Conservation (phyloP, 2,329 filamentous ascomycete species). For the Chalaropsis ovoidea region DNA sequence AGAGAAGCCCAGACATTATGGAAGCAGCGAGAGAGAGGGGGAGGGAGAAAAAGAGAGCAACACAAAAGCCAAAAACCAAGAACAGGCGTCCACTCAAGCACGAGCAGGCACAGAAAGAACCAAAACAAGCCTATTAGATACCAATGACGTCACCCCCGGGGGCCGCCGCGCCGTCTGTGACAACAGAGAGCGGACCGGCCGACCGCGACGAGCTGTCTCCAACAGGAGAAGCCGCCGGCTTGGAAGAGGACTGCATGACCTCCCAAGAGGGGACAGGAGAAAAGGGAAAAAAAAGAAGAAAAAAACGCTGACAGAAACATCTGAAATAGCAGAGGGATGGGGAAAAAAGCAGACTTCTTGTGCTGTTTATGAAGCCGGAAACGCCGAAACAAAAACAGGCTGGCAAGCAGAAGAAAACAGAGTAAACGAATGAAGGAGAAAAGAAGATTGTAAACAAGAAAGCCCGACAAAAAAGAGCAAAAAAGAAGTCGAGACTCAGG, state of each 20-base stretch:
- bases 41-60: background rate
- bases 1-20: background rate
- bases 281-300: background rate
- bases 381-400: conserved; percentile 13
- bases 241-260: background rate
- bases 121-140: conserved; percentile 10
- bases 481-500: conserved; percentile 5
- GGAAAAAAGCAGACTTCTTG: conserved; percentile 10
- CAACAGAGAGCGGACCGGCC: background rate
- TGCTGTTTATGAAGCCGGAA: conserved; percentile 12
- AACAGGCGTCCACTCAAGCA: background rate
- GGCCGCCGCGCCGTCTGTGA: background rate
- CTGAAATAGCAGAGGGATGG: background rate
- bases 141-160: background rate
- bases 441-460: background rate
- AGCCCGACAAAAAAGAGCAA: background rate
- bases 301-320: conserved; percentile 12
- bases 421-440: background rate
- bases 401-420: background rate
- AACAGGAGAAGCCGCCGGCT: background rate
- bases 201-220: background rate
- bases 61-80: background rate
- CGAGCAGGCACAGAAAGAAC: background rate
- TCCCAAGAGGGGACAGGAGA: background rate
- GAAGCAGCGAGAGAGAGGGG: background rate